Conservation (phyloP, 306 rosid species). For the Vigna reflexopilosa region DNA sequence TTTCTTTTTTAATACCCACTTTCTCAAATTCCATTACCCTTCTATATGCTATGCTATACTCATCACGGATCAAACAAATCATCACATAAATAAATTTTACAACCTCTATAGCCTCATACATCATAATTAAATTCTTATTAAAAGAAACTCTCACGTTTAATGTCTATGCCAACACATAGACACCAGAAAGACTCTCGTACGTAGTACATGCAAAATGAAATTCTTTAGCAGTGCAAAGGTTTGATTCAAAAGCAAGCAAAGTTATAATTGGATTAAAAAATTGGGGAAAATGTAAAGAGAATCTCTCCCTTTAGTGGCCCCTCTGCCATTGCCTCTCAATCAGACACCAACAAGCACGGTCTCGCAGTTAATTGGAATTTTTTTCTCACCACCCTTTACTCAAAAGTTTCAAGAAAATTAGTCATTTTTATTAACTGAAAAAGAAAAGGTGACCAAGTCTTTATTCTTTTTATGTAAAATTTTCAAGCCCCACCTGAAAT, state of each 20-base stretch:
- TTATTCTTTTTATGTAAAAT: constrained; percentile 52
- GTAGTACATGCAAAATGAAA: background rate
- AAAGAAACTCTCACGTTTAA: no score
- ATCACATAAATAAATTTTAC: constrained; percentile 34
- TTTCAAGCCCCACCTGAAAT: constrained; percentile 51
- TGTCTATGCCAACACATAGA: background rate
- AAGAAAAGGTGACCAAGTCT: constrained; percentile 40
- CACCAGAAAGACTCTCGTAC: background rate
- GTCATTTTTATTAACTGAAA: constrained; percentile 2
- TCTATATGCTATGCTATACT: constrained; percentile 8
- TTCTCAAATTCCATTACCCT: constrained; percentile 32
- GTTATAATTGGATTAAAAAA: background rate
- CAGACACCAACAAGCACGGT: constrained; percentile 41
- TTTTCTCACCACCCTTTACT: constrained; percentile 23
- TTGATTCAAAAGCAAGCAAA: constrained; percentile 52
- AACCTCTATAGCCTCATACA: no score
- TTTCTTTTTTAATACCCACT: background rate
- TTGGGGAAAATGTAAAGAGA: constrained; percentile 23
- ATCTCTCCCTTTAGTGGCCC: constrained; percentile 43
- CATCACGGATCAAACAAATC: constrained; percentile 50
- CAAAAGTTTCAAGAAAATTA: constrained; percentile 31
- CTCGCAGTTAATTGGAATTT: constrained; percentile 26
- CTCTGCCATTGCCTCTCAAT: constrained; percentile 38
- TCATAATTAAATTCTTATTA: no score
- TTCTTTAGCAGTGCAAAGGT: constrained; percentile 36